Evolutionary conservation across 2,329 filamentous ascomycete genomes (phyloP), one percentile per base, ranked within the genome.

Genomic region (Colletotrichum kahawae): DNA sequence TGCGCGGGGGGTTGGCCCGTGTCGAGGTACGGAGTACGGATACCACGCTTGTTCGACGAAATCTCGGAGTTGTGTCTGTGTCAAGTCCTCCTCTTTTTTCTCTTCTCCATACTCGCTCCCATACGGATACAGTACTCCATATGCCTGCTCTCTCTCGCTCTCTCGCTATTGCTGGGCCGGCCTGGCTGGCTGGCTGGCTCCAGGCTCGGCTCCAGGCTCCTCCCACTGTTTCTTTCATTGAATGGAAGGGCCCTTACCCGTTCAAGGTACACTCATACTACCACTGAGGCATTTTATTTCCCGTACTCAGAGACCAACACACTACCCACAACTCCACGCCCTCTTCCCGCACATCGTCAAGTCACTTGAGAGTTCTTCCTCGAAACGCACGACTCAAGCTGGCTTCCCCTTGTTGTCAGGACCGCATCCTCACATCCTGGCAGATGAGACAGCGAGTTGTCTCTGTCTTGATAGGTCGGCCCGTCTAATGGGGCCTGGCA

Each of bases 401-500:
- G 70, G 74, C 74, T 74, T 70, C 74, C 74, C 74, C 74, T 76
- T 66, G 70, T 74, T 76, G 74, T 70, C 60, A 70, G 70, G 66
- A 72, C 65, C 56, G 63, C 72, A 68, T 66, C 69, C 72, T 67
- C 70, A 36, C 74, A 76, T 76, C 74, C 71, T 74, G 70, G 70
- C 65, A 76, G 74, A 76, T 76, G 74, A 76, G 74, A 76, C 74
- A 76, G 74, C 31, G 34, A 75, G 34, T 75, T 74, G 70, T 62
- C 70, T 74, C 74, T 76, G 71, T 76, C 65, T 76, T 76, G 74
- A 76, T 76, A 73, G 74, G 71, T 76, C 70, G 70, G 74, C 70
- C 74, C 74, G 71, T 76, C 74, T 73, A 74, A 74, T 76, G 70
- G 74, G 71, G 65, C 63, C 43, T 72, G 63, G 69, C 69, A 71